phyloP scores from a whole-genome alignment of 176 grass and related monocot genomes.

The Tillandsia fasciculata region DNA sequence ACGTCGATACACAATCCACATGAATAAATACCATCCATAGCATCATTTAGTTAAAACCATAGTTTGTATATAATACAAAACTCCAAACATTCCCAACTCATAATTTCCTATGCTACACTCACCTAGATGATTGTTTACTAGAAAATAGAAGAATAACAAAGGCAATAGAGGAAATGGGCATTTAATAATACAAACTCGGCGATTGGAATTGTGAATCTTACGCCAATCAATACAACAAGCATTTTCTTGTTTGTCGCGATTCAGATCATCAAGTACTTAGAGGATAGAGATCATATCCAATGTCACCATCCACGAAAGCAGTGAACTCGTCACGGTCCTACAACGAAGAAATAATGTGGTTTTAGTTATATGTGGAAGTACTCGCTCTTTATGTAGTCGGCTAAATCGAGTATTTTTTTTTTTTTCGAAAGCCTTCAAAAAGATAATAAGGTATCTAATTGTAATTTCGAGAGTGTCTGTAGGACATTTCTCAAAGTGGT shows the following conservation, averaged over 20 bases:
- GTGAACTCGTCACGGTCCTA: slow-evolving; percentile 18
- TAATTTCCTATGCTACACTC: neutral
- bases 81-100: neutral
- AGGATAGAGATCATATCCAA: neutral
- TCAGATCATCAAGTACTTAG: neutral
- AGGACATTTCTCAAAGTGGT: too few relatives aligned
- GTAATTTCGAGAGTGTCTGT: too few relatives aligned
- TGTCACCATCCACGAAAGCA: slow-evolving; percentile 2
- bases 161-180: neutral
- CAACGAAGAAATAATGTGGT: neutral
- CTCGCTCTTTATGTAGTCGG: neutral
- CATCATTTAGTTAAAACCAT: slow-evolving; percentile 17
- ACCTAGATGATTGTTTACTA: neutral
- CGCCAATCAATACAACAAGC: too few relatives aligned
- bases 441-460: too few relatives aligned
- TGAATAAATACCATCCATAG: neutral
- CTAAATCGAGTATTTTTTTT: too few relatives aligned
- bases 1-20: too few relatives aligned
- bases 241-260: too few relatives aligned
- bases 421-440: too few relatives aligned
- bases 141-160: neutral
- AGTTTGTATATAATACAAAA: slow-evolving; percentile 13
- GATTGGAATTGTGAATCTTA: neutral
- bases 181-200: neutral
- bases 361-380: neutral